phyloP scores from a whole-genome alignment of 257 asterid genomes.

The Solanum neorickii region DNA sequence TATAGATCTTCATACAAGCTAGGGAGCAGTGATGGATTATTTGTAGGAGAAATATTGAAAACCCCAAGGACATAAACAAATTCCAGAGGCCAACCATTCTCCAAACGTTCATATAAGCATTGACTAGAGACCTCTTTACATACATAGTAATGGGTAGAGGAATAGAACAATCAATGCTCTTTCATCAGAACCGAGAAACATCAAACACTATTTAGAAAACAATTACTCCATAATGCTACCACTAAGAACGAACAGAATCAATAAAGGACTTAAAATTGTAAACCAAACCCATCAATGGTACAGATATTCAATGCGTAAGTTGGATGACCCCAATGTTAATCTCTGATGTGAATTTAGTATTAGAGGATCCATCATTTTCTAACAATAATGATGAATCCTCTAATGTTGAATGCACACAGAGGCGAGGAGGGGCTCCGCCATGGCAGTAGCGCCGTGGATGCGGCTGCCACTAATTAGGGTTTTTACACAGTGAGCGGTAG shows the following conservation, averaged over 20 bases:
- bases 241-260: background rate
- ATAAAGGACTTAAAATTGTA: no score
- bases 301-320: background rate
- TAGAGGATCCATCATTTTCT: background rate
- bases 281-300: background rate
- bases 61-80: conserved; percentile 24
- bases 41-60: conserved; percentile 36
- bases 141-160: background rate
- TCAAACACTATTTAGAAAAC: background rate
- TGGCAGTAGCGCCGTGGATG: background rate
- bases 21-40: background rate
- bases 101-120: conserved; percentile 26
- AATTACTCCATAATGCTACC: background rate
- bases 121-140: background rate
- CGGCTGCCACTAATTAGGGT: background rate
- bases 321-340: background rate
- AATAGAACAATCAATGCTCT: background rate
- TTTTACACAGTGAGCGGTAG: background rate
- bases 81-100: conserved; percentile 29
- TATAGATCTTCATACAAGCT: background rate
- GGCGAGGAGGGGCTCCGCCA: background rate
- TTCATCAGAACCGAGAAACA: background rate
- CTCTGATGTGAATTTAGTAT: background rate
- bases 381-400: background rate
- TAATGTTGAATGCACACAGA: background rate